Conservation (phyloP, 768 basidiomycete species). For the Suillus plorans region DNA sequence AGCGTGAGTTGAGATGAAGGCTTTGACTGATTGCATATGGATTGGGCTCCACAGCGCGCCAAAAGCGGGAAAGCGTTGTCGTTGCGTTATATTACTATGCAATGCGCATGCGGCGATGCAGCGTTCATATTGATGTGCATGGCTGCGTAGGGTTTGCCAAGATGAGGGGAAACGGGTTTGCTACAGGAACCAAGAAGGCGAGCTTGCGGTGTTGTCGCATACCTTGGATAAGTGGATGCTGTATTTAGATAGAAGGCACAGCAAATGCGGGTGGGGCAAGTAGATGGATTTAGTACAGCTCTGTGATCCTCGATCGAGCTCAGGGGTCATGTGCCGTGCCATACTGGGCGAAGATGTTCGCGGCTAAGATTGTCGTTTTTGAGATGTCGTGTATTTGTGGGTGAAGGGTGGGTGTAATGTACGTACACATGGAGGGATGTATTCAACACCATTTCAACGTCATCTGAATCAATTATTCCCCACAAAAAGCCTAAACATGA, state of each 20-base stretch:
- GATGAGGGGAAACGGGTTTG: not conserved
- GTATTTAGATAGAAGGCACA: conserved; percentile 6
- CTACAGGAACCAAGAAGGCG: conserved; percentile 1
- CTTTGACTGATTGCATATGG: not conserved
- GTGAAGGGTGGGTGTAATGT: not conserved
- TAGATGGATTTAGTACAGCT: not conserved
- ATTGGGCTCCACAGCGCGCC: conserved; percentile 2
- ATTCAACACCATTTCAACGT: not conserved
- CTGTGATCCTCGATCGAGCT: not conserved
- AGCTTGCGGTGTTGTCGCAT: conserved; percentile 1
- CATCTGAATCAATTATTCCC: not conserved
- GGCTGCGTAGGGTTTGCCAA: conserved; percentile 1
- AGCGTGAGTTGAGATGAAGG: conserved; percentile 5
- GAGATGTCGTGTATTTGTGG: not conserved
- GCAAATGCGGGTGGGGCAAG: not conserved
- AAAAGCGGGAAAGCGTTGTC: conserved; percentile 6
- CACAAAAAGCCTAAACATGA: not conserved
- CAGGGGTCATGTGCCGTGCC: not conserved
- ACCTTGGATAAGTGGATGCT: not conserved
- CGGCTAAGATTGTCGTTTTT: conserved; percentile 1
- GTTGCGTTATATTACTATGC: not conserved
- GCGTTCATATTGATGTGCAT: not conserved
- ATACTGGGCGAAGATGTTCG: not conserved
- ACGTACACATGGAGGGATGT: not conserved
- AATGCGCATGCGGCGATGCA: conserved; percentile 5